Evolutionary conservation across 257 asterid genomes (phyloP).

Genomic region (Rhazya stricta): DNA sequence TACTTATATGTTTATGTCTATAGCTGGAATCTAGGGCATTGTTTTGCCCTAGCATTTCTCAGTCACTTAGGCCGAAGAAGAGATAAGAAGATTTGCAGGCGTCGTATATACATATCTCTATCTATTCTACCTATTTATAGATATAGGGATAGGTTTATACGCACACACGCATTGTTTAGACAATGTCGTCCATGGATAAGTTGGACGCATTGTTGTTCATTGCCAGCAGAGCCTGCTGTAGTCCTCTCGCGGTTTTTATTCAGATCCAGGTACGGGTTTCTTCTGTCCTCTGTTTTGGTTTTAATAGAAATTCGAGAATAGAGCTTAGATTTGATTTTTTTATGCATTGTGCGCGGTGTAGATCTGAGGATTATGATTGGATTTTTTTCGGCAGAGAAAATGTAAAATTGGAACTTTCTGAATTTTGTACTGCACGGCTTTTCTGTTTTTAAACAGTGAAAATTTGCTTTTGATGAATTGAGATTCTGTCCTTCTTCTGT

Average conservation of each 20-base stretch:
- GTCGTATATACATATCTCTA: conserved; percentile 1
- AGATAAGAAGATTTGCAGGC: not conserved
- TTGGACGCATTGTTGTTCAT: conserved; percentile 54
- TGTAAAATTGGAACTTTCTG: not conserved
- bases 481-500: too few species aligned
- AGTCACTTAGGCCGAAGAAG: not conserved
- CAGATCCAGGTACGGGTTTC: conserved; percentile 78
- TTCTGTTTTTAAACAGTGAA: not conserved
- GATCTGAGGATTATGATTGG: conserved; percentile 9
- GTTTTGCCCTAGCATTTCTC: conserved; percentile 35
- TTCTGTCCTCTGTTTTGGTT: not conserved
- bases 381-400: not conserved
- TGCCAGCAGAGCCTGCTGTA: conserved; percentile 70
- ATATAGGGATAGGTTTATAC: not conserved
- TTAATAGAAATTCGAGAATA: not conserved
- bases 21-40: conserved; percentile 33
- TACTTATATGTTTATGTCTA: not conserved
- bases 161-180: conserved; percentile 16
- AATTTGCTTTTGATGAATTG: not conserved
- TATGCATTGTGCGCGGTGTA: not conserved
- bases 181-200: conserved; percentile 56
- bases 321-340: not conserved
- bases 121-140: not conserved
- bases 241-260: conserved; percentile 60
- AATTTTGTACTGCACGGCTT: not conserved